Base-by-base conservation (phyloP, 2,329 filamentous ascomycete species). In the Pseudogymnoascus sp. region DNA sequence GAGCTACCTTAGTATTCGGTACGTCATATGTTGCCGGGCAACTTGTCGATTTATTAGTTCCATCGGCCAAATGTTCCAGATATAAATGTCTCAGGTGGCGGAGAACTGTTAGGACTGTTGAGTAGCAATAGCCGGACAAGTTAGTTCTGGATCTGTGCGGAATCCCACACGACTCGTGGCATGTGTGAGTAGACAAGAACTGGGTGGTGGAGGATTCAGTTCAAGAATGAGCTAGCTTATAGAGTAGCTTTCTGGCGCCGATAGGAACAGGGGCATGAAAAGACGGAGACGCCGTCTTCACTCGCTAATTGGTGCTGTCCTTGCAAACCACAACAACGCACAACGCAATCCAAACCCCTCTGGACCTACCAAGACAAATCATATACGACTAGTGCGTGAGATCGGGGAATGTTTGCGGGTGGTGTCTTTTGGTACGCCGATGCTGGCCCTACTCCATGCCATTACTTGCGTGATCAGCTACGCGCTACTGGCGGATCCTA, bases 31-130 rank as follows among this genome's bases (percentile, higher is more conserved):
- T 17, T 54, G 47, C 29, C 29, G 9, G 15, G 47, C 47, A 54
- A 54, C 47, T 33, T 54, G 47, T 54, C 15, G 29, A 21, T 35
- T 54, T 54, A 54, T 54, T 54, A 54, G 47, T 54, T 54, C 47
- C 47, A 54, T 54, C 47, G 47, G 47, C 29, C 47, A 54, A 54
- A 54, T 54, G 47, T 54, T 54, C 15, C 15, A 54, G 47, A 54
- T 54, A 54, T 54, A 54, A 50, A 54, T 54, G 47, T 54, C 47
- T 54, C 47, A 54, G 47, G 29, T 54, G 47, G 47, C 47, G 47
- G 21, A 21, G 21, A 21, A 21, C 21, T 21, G 21, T 21, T 21
- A 54, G n/a, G 17, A 35, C 47, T 54, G 47, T 54, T 54, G 26
- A 54, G n/a, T 29, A 54, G 29, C 47, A 35, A 54, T 21, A 8